These are phyloP conservation scores for Nakazawaea populi DNA, from an alignment of 805 yeast genomes.

Conservation along the genomic window DNA sequence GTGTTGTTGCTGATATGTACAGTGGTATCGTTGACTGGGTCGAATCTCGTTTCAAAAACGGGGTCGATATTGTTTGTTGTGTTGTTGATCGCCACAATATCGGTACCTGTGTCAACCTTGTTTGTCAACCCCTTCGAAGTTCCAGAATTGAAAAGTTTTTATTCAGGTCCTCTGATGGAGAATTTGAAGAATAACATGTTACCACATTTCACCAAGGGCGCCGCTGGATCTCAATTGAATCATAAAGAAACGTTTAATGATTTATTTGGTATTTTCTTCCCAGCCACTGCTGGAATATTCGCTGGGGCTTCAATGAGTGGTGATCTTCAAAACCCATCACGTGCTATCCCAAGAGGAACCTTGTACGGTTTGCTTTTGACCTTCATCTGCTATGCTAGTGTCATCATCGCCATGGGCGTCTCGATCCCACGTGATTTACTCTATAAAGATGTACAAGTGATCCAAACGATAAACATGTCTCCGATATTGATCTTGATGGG, in stretches of 20 bases:
- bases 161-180: constrained; percentile 70
- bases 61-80: constrained; percentile 70
- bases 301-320: constrained; percentile 99
- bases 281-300: constrained; percentile 97
- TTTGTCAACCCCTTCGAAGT: constrained; percentile 57
- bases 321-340: constrained; percentile 78
- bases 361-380: constrained; percentile 76
- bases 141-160: constrained; percentile 41
- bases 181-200: constrained; percentile 61
- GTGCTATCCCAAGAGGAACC: constrained; percentile 92
- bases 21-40: constrained; percentile 72
- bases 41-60: constrained; percentile 74
- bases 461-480: constrained; percentile 73
- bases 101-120: constrained; percentile 75
- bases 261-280: constrained; percentile 92
- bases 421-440: constrained; percentile 78
- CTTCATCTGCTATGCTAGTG: constrained; percentile 69
- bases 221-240: constrained; percentile 76
- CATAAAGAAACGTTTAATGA: constrained; percentile 72
- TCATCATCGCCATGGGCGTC: constrained; percentile 73
- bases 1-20: constrained; percentile 65
- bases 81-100: constrained; percentile 63
- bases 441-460: constrained; percentile 73
- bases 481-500: constrained; percentile 72
- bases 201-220: constrained; percentile 82